These are phyloP conservation scores for Epicoccum sorghinum DNA, from an alignment of 2,329 filamentous ascomycete genomes.

Conservation along the genomic window DNA sequence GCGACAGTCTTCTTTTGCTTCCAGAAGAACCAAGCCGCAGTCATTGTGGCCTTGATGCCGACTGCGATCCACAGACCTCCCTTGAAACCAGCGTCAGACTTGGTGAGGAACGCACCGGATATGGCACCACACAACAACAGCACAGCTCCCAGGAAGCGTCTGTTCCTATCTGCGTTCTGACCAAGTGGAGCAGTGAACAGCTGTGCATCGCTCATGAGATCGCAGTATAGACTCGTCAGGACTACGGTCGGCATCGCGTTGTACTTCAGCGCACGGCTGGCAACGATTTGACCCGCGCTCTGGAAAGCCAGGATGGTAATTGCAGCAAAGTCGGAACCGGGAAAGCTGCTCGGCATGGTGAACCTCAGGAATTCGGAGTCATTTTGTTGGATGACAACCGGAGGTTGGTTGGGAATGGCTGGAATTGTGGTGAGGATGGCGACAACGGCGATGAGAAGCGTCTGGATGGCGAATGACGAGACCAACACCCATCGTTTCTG, in stretches of 20 bases:
- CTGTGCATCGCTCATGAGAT: slow-evolving; percentile 59
- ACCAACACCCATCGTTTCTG: slow-evolving; percentile 54
- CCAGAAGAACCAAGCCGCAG: slow-evolving; percentile 14
- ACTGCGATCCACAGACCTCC: slow-evolving; percentile 22
- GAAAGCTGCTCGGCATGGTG: slow-evolving; percentile 31
- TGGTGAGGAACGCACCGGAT: slow-evolving; percentile 57
- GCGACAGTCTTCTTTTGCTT: slow-evolving; percentile 6
- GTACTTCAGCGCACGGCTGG: slow-evolving; percentile 57
- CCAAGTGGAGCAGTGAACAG: slow-evolving; percentile 50
- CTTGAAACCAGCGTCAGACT: slow-evolving; percentile 28
- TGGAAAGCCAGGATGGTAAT: slow-evolving; percentile 59
- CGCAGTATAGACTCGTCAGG: slow-evolving; percentile 61
- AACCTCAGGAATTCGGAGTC: slow-evolving; percentile 44
- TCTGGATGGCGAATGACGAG: slow-evolving; percentile 60
- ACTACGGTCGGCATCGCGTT: slow-evolving; percentile 63
- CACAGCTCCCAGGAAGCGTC: slow-evolving; percentile 54
- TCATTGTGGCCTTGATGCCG: slow-evolving; percentile 7
- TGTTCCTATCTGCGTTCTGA: slow-evolving; percentile 58
- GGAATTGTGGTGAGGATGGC: slow-evolving; percentile 57
- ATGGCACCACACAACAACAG: slow-evolving; percentile 57
- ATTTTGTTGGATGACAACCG: slow-evolving; percentile 48
- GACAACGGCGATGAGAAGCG: slow-evolving; percentile 58
- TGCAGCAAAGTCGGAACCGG: slow-evolving; percentile 48
- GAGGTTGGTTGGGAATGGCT: slow-evolving; percentile 30
- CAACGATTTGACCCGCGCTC: slow-evolving; percentile 60